Evolutionary conservation across 805 yeast genomes (phyloP), one percentile per base, ranked within the genome.

Genomic region (Wickerhamomyces chambardii): DNA sequence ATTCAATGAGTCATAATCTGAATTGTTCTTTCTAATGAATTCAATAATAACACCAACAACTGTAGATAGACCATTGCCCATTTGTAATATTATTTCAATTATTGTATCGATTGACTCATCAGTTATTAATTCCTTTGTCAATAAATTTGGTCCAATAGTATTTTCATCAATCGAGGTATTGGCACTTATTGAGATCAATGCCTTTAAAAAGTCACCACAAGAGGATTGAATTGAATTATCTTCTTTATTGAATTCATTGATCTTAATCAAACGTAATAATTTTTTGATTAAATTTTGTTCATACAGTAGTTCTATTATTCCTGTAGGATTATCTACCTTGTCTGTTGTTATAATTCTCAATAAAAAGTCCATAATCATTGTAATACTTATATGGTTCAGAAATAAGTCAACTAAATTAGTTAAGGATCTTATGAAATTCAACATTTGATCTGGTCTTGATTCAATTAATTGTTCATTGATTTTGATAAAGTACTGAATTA

Each of bases 21-120:
- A 85, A 53, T 92, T 92, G 53, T 92, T 92, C 52, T 92, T 92
- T 48, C 98, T 72, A 40, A 92, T 92, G 30, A 92, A 70, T 56
- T 92, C 98, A 43, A 92, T 90, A 12, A 92, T 76, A 16, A 92
- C 84, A 5, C 96, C 89, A 10, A 92, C 97, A 34, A 94, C 89
- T 38, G 86, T 85, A 28, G 89, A 81, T 35, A 92, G 65, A 0
- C 96, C 95, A 35, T 80, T 75, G 17, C 95, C 94, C 44, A 66
- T 54, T 6, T 48, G 37, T 37, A 86, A 65, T 68, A 92, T 89
- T 37, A 84, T 78, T 26, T 73, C 59, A 16, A 90, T 76, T 44
- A 92, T 67, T 32, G 70, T 64, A 27, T 70, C 62, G 17, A 85
- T 68, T 32, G 78, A 70, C 16, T 69, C 65, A 31, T 78, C 78